Evolutionary conservation across 371 early-diverging fungal species (phyloP), one percentile per base, ranked within the genome.

Genomic region (Rhizomucor miehei): DNA sequence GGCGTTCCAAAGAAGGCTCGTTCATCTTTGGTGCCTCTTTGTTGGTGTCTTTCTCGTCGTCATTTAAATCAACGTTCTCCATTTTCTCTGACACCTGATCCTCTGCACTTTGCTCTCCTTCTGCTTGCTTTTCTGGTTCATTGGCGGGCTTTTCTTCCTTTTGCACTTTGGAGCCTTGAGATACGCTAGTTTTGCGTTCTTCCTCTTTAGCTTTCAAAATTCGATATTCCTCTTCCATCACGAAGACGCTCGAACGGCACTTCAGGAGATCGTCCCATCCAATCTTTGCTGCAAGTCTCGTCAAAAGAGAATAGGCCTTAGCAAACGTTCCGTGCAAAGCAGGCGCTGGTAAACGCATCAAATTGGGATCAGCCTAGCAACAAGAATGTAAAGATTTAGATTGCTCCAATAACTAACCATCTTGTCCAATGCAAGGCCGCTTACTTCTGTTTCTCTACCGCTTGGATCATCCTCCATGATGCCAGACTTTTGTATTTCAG

Each of bases 201-300:
- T 84, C 86, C 39, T 88, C 86, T 20, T 75, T 79, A 36, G 81
- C 79, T 60, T 86, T 87, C 50, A 83, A 84, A 69, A 82, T 77
- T 24, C 93, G 73, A 61, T 97, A 97, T 69, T 97, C 98, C 57
- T 97, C 98, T 54, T 97, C 98, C 98, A 97, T 97, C 9, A 97
- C 96, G 74, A 97, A 97, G 13, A 90, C 94, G 43, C 75, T 63
- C 12, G 93, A 91, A 39, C 98, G 80, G 50, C 85, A 87, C 52
- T 80, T 78, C 44, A 97, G 77, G 41, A 97, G 73, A 59, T 95
- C 94, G 56, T 97, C 97, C 98, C 98, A 97, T 11, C 98, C 98
- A 53, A 92, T 86, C 35, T 85, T 83, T 40, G 83, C 76, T 14
- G 88, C 92, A 19, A 97, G 77, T 21, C 71, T 69, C 11, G 94